These are phyloP conservation scores for Globisporangium sylvaticum DNA, from an alignment of 352 stramenopile genomes.

Conservation along the genomic window DNA sequence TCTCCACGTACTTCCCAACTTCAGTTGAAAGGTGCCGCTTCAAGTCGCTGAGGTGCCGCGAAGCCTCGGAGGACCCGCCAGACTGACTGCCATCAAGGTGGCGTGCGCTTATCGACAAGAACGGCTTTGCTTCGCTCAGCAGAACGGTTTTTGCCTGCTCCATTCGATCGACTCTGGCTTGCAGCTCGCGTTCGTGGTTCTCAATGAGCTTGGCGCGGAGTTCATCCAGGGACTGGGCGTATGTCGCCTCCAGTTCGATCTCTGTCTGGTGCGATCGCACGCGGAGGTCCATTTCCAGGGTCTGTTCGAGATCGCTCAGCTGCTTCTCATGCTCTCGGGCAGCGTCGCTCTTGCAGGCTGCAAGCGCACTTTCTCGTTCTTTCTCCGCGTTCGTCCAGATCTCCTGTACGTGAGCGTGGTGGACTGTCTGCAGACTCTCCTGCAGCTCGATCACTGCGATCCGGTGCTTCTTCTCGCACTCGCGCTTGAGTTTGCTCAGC, in stretches of 20 bases:
- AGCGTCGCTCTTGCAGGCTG: constrained; percentile 22
- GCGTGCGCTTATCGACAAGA: constrained; percentile 23
- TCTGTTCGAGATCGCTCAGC: constrained; percentile 31
- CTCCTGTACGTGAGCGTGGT: constrained; percentile 24
- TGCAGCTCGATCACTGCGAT: constrained; percentile 49
- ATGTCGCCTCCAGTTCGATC: constrained; percentile 35
- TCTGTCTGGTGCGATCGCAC: constrained; percentile 36
- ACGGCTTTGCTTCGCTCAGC: constrained; percentile 40
- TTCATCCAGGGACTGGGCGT: constrained; percentile 32
- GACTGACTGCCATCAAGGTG: neutral
- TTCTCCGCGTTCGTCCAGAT: constrained; percentile 25
- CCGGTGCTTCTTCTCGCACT: constrained; percentile 44
- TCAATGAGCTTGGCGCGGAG: constrained; percentile 26
- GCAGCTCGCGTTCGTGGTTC: constrained; percentile 30
- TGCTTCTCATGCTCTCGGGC: constrained; percentile 30
- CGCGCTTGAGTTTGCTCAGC: constrained; percentile 29
- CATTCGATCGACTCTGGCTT: constrained; percentile 39
- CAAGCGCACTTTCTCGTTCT: constrained; percentile 19
- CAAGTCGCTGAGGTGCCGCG: constrained; percentile 30
- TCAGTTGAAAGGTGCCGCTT: constrained; percentile 44
- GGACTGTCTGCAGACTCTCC: constrained; percentile 31
- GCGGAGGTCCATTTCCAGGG: constrained; percentile 39
- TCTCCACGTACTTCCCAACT: constrained; percentile 39
- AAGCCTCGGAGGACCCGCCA: constrained; percentile 5
- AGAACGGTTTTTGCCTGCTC: constrained; percentile 39